Percentiles rank a stretch among this genome's conserved stretches.
These are phyloP conservation scores for Syncephalastrum monosporum DNA, from an alignment of 371 early-diverging fungal genomes.

Conservation along the genomic window DNA sequence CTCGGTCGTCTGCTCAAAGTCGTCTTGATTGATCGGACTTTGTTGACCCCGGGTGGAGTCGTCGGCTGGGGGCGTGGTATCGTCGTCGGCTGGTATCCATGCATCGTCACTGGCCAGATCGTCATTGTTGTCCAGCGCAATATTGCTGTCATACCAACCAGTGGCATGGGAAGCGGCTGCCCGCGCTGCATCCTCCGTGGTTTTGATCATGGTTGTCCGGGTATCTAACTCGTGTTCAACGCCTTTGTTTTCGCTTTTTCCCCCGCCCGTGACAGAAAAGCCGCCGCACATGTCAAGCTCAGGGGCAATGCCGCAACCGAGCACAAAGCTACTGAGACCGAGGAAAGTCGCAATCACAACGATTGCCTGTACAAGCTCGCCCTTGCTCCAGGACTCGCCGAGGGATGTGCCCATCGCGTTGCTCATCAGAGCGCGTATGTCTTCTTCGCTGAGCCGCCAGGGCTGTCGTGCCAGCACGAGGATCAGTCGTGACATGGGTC, in stretches of 20 bases:
- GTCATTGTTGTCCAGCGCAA: constrained; percentile 7
- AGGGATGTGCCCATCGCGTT: constrained; percentile 18
- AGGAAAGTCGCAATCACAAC: constrained; percentile 56
- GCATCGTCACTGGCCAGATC: background rate
- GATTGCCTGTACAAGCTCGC: constrained; percentile 65
- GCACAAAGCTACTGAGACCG: constrained; percentile 58
- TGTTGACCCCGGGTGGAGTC: background rate
- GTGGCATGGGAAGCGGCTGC: constrained; percentile 32
- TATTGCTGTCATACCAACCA: constrained; percentile 33
- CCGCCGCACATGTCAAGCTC: constrained; percentile 69
- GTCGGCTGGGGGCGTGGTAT: constrained; percentile 2
- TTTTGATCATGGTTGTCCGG: constrained; percentile 11
- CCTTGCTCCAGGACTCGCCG: constrained; percentile 56
- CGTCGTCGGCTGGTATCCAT: too few species aligned
- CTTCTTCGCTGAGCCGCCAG: constrained; percentile 52
- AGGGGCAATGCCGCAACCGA: constrained; percentile 65
- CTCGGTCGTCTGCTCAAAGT: constrained; percentile 22
- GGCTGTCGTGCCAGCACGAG: constrained; percentile 61
- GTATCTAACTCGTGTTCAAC: constrained; percentile 46
- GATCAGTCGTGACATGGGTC: constrained; percentile 46
- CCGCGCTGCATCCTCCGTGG: constrained; percentile 11
- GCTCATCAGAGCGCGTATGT: constrained; percentile 45
- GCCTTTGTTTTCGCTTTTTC: constrained; percentile 15
- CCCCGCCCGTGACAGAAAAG: constrained; percentile 15
- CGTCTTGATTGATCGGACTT: constrained; percentile 1